Evolutionary conservation across 192 early-diverging fungal genomes (phyloP).

Genomic region (Coemansia sp.): DNA sequence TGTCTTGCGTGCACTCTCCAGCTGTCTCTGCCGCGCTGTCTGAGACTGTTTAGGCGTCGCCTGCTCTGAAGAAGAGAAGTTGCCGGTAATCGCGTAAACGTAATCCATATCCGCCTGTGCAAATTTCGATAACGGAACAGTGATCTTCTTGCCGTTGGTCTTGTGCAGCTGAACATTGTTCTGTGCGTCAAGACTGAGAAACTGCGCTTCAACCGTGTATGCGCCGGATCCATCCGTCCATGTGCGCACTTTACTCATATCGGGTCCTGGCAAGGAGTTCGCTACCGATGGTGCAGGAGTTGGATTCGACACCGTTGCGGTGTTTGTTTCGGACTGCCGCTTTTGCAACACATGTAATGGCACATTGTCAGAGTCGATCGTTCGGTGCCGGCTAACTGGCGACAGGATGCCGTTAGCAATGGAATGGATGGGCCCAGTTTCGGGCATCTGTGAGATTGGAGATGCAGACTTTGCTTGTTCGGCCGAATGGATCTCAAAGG

Average conservation of each 20-base stretch:
- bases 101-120: slow-evolving; percentile 52
- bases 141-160: slow-evolving; percentile 91
- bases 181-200: slow-evolving; percentile 67
- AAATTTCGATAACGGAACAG: slow-evolving; percentile 88
- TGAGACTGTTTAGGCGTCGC: slow-evolving; percentile 18
- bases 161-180: slow-evolving; percentile 93
- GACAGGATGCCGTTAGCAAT: not conserved
- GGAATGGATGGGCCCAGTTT: not conserved
- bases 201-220: slow-evolving; percentile 92
- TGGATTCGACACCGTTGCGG: not conserved
- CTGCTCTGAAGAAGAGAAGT: not conserved
- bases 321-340: slow-evolving; percentile 15
- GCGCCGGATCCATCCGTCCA: slow-evolving; percentile 93
- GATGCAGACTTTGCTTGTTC: not conserved
- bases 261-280: slow-evolving; percentile 16
- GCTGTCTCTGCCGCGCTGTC: slow-evolving; percentile 53
- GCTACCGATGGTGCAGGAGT: not conserved
- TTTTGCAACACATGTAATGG: slow-evolving; percentile 38
- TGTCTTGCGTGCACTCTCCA: slow-evolving; percentile 47
- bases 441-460: not conserved
- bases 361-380: slow-evolving; percentile 47
- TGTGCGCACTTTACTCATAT: slow-evolving; percentile 66
- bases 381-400: slow-evolving; percentile 15
- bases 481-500: slow-evolving; percentile 11
- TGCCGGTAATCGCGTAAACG: slow-evolving; percentile 26